Base-by-base conservation (phyloP, 169 alveolate genomes). In the Fabrea salina region DNA sequence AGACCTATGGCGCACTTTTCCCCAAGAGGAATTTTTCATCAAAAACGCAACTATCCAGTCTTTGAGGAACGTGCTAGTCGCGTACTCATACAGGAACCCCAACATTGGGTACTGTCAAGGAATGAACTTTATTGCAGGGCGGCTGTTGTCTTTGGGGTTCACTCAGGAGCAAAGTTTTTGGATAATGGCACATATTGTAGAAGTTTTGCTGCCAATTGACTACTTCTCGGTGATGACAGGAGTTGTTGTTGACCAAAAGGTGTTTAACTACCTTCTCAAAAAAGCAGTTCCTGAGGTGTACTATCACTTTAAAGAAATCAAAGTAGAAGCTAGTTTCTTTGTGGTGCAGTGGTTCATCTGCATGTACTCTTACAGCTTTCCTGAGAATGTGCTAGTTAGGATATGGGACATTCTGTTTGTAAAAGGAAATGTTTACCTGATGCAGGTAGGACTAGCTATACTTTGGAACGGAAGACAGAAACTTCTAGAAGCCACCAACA, bases 51-150 rank as follows among this genome's bases (percentile, higher is more conserved):
- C 47, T 49, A 43, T 75, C 44, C 33, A 25, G 37, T 64, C 54
- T 57, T 53, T 80, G 71, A 75, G 74, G 68, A 84, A 76, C 50
- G 58, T 84, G 11, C 79, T 84, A 75, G 83, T 64, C 43, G 83
- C 86, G 59, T 84, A 84, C 75, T 75, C 85, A 43, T 78, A 64
- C 40, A 74, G 90, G 57, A 84, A 84, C 68, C 71, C 82, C 33
- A 67, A 82, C 27, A 74, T 84, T 32, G 90, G 90, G 0, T 84
- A 84, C 75, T 84, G 90, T 40, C 86, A 84, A 84, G 90, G 90
- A 67, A 66, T 84, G 53, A 84, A 84, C 70, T 79, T 84, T 50
- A 74, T 84, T 22, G 90, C 80, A 7, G 57, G 71, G 3, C 51
- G 90, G 75, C 58, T 84, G 19, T 67, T 84, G 1, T 71, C 76